phyloP scores from a whole-genome alignment of 2,329 filamentous ascomycete genomes.

The Davidsoniella virescens region DNA sequence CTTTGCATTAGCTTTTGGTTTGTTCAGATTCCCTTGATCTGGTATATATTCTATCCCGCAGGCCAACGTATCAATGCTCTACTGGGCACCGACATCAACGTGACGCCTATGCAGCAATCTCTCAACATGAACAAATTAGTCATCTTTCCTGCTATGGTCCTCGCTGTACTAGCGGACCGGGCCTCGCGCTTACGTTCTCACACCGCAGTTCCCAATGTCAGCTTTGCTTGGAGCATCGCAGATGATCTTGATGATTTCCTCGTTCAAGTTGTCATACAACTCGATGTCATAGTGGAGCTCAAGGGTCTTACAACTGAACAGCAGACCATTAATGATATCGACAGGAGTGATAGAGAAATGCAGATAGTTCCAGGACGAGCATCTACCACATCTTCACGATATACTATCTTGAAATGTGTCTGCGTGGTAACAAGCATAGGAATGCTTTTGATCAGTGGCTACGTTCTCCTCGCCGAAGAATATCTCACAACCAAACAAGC shows the following conservation, averaged over 20 bases:
- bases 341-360: no score
- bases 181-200: slow-evolving; percentile 1
- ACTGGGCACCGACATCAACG: background rate
- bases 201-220: slow-evolving; percentile 2
- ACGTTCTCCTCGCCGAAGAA: no score
- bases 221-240: background rate
- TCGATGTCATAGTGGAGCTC: background rate
- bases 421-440: no score
- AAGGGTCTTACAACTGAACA: no score
- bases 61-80: background rate
- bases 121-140: slow-evolving; percentile 2
- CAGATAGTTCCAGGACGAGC: no score
- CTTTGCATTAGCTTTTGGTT: slow-evolving; percentile 8
- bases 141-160: slow-evolving; percentile 4
- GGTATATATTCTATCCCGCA: slow-evolving; percentile 5
- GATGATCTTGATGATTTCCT: slow-evolving; percentile 9
- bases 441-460: no score
- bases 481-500: no score
- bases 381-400: no score
- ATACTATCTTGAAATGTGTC: no score
- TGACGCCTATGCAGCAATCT: background rate
- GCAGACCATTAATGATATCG: no score
- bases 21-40: slow-evolving; percentile 4
- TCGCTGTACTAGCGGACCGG: background rate
- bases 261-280: slow-evolving; percentile 3